Percentiles rank a stretch among this genome's conserved stretches.
Evolutionary conservation across 2,329 filamentous ascomycete species (phyloP).

Genomic region (Penicillium concentricum): DNA sequence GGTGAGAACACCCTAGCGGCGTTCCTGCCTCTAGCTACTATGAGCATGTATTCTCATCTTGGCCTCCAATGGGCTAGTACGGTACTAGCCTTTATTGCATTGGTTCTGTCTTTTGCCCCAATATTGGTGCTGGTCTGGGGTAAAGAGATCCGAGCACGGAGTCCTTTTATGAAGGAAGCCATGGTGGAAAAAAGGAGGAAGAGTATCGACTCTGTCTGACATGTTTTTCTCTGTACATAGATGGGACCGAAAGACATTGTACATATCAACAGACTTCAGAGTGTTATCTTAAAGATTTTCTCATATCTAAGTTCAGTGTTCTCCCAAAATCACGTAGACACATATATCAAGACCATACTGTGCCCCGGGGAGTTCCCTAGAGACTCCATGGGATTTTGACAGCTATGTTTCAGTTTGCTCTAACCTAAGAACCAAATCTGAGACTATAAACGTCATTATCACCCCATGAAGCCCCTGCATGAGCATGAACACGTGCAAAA

Average conservation of each 20-base stretch:
- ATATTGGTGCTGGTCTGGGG: constrained; percentile 42
- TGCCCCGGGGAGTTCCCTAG: neutral
- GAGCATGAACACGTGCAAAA: neutral
- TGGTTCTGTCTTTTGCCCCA: constrained; percentile 36
- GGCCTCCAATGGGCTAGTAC: constrained; percentile 44
- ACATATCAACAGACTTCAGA: neutral
- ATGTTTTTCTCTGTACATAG: neutral
- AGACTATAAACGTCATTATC: neutral
- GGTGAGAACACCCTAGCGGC: constrained; percentile 46
- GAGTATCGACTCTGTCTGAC: constrained; percentile 21
- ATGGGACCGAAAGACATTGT: neutral
- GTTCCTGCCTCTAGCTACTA: constrained; percentile 45
- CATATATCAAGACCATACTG: neutral
- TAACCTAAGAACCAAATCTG: neutral
- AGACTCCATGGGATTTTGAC: neutral
- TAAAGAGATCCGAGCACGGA: constrained; percentile 32
- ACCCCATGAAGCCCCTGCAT: neutral
- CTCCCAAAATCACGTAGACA: no score
- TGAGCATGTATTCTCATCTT: constrained; percentile 39
- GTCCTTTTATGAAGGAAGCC: constrained; percentile 27
- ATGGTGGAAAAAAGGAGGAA: constrained; percentile 26
- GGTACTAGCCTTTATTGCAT: constrained; percentile 42
- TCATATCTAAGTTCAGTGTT: neutral
- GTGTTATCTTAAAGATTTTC: neutral
- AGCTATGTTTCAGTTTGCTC: neutral